Evolutionary conservation across 352 stramenopile genomes (phyloP), one percentile per base, ranked within the genome.

Genomic region (Phytophthora cactorum): DNA sequence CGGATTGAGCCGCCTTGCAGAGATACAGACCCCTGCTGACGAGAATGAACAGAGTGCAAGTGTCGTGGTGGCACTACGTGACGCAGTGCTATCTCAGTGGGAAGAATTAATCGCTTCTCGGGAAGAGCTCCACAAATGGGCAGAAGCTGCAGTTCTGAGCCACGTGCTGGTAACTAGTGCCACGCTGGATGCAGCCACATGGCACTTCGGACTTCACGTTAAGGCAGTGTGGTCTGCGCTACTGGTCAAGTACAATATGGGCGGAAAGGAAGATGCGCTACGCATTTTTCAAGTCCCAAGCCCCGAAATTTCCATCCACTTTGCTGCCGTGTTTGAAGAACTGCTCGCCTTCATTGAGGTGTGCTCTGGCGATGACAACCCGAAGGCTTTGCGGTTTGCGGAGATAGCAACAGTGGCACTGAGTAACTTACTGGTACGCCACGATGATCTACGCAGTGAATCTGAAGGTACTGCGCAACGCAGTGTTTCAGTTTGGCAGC

Each of bases 201-300:
- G 63, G 61, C 22, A 66, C 43, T 91, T 93, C 65, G 86, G 82
- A 7, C 68, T 90, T 17, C 73, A 74, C 12, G 64, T 82, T 11
- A 91, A 91, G 36, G 80, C 82, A 6, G 64, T 89, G 28, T 82
- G 77, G 62, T 59, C 65, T 34, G 75, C 36, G 22, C 44, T 83
- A 10, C 38, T 70, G 28, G 59, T 11, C 27, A 79, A 52, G 29
- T 62, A 63, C 25, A 52, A 62, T 11, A 22, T 62, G 45, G 52
- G 44, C 28, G 36, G 34, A 50, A 56, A 52, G 32, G 8, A 17
- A 14, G 63, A 61, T 22, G 27, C 31, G 3, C 75, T 55, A 17
- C 51, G 9, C 12, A 29, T 86, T 14, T 59, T 90, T 4, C 47
- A 46, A 7, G 22, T 81, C 4, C 63, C 71, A 7, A 82, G 62